Conservation (phyloP, 495 filamentous ascomycete genomes). For the Friedmanniomyces endolithicus region DNA sequence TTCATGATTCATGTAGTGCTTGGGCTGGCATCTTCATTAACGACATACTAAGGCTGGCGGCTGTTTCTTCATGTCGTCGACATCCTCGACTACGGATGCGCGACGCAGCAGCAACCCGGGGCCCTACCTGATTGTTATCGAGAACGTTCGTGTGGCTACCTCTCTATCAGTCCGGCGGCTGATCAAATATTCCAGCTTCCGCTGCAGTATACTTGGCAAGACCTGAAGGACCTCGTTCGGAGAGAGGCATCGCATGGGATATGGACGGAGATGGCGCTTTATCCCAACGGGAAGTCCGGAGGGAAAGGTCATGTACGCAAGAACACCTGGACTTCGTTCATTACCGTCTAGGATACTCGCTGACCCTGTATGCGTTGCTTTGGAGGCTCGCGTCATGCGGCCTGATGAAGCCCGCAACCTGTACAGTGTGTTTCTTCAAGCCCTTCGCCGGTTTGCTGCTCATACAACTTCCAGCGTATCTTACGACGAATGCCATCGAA, state of each 20-base stretch:
- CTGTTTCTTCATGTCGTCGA: neutral
- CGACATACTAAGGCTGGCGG: neutral
- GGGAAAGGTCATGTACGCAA: neutral
- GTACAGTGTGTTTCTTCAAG: slow-evolving; percentile 5
- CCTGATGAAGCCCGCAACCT: slow-evolving; percentile 8
- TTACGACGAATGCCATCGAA: neutral
- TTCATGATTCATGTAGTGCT: neutral
- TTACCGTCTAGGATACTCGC: too few relatives aligned
- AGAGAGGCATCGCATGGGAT: slow-evolving; percentile 7
- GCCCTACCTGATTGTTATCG: slow-evolving; percentile 20
- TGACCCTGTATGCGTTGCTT: too few relatives aligned
- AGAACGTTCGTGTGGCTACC: neutral
- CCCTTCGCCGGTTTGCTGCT: neutral
- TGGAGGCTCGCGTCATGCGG: neutral
- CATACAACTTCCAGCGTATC: slow-evolving; percentile 4
- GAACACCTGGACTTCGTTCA: too few relatives aligned
- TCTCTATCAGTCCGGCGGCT: neutral
- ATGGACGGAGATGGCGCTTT: slow-evolving; percentile 8
- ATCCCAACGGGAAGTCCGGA: neutral
- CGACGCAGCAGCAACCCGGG: neutral
- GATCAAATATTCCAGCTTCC: slow-evolving; percentile 4
- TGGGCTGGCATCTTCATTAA: neutral
- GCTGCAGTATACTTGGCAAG: slow-evolving; percentile 14
- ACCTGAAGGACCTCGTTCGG: slow-evolving; percentile 18
- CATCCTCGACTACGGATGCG: neutral